Percentiles rank a stretch among this genome's conserved stretches.
Conservation (phyloP, 352 stramenopile genomes). For the Globisporangium echinulatum region DNA sequence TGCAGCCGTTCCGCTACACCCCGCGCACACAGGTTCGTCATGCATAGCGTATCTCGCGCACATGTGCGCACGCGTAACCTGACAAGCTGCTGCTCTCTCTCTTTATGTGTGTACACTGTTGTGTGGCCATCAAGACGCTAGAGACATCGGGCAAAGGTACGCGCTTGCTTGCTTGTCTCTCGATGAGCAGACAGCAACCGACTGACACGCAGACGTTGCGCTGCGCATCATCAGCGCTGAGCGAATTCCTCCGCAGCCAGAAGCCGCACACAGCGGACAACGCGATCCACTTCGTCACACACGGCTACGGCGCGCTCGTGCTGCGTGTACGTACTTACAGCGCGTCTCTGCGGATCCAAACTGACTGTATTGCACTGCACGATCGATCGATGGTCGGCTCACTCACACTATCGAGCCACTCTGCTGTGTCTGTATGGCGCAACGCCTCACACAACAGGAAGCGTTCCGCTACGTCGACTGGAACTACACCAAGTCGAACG, state of each 20-base stretch:
- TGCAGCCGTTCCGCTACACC: conserved; percentile 45
- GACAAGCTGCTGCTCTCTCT: not conserved
- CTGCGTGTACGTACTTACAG: conserved; percentile 29
- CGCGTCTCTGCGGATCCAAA: not conserved
- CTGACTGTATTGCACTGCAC: not conserved
- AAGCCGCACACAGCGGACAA: conserved; percentile 59
- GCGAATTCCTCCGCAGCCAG: conserved; percentile 38
- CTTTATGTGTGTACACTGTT: not conserved
- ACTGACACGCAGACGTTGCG: not conserved
- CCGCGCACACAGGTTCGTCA: conserved; percentile 32
- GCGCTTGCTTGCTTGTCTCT: not conserved
- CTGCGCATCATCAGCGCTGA: conserved; percentile 19
- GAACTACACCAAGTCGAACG: conserved; percentile 63
- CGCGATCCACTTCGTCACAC: conserved; percentile 61
- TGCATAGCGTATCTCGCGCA: too few relatives aligned
- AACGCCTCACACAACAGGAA: conserved; percentile 24
- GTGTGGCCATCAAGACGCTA: conserved; percentile 18
- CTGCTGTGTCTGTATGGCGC: not conserved
- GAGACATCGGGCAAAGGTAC: conserved; percentile 34
- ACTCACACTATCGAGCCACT: not conserved
- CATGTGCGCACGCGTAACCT: not conserved
- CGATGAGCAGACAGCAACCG: not conserved
- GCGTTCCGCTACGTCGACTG: conserved; percentile 66
- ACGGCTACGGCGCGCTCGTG: conserved; percentile 64
- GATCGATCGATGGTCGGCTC: not conserved